Conservation (phyloP, 2,329 filamentous ascomycete species). For the Chaetomiaceae sp. region DNA sequence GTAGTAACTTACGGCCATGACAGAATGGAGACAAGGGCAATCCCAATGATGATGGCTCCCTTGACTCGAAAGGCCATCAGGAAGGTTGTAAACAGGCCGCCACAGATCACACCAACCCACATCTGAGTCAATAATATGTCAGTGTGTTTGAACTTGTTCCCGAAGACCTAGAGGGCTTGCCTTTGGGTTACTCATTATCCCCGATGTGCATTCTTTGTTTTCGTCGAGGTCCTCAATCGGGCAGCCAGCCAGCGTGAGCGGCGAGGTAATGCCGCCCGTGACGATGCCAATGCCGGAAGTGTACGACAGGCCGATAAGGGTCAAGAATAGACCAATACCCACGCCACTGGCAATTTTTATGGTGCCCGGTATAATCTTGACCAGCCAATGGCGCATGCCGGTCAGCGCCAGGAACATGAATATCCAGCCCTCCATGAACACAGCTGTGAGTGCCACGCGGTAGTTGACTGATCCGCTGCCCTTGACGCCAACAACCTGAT, state of each 20-base stretch:
- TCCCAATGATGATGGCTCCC: conserved; percentile 68
- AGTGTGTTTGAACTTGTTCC: too few relatives aligned
- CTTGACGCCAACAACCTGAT: conserved; percentile 58
- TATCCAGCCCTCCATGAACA: conserved; percentile 60
- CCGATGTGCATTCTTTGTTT: conserved; percentile 46
- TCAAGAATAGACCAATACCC: conserved; percentile 59
- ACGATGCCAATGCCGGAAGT: conserved; percentile 77
- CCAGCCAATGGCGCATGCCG: conserved; percentile 67
- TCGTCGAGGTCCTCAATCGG: conserved; percentile 45
- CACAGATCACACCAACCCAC: conserved; percentile 81
- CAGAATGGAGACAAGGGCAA: conserved; percentile 63
- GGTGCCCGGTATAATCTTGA: conserved; percentile 57
- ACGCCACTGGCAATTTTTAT: conserved; percentile 61
- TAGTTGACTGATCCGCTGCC: conserved; percentile 53
- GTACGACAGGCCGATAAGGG: conserved; percentile 64
- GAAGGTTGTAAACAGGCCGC: conserved; percentile 71
- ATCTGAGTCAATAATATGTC: too few relatives aligned
- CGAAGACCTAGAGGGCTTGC: too few relatives aligned
- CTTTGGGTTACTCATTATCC: conserved; percentile 72
- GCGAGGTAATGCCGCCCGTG: conserved; percentile 63
- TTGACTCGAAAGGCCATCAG: conserved; percentile 76
- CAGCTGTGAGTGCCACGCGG: conserved; percentile 53
- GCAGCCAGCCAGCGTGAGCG: conserved; percentile 72
- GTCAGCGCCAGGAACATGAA: conserved; percentile 59
- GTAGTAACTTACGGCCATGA: conserved; percentile 68